These are phyloP conservation scores for Cladosporium velox DNA, from an alignment of 2,329 filamentous ascomycete species.

Conservation along the genomic window DNA sequence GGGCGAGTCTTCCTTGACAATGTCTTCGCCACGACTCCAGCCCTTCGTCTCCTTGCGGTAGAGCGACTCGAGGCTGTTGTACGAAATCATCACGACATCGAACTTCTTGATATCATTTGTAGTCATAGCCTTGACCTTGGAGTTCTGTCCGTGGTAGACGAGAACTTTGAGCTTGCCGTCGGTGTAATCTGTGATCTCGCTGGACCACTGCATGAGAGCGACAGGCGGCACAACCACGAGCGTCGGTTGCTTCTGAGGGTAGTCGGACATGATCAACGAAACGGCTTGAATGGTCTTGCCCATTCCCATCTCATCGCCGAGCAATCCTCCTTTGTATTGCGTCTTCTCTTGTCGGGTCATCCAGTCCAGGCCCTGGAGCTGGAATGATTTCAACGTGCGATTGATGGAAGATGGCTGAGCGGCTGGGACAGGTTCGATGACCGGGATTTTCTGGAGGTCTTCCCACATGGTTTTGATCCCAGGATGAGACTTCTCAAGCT, in stretches of 20 bases:
- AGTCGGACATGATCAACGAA: slow-evolving; percentile 97
- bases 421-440: slow-evolving; percentile 65
- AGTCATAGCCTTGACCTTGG: slow-evolving; percentile 75
- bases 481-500: slow-evolving; percentile 76
- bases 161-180: slow-evolving; percentile 87
- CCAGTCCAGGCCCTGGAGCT: slow-evolving; percentile 91
- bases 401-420: slow-evolving; percentile 76
- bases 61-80: slow-evolving; percentile 86
- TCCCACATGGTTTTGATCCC: slow-evolving; percentile 83
- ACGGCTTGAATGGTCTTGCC: slow-evolving; percentile 99
- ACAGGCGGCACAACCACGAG: slow-evolving; percentile 90
- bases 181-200: slow-evolving; percentile 66
- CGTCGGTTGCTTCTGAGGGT: slow-evolving; percentile 77
- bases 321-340: slow-evolving; percentile 81
- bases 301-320: slow-evolving; percentile 98
- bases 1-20: slow-evolving; percentile 73
- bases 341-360: slow-evolving; percentile 88
- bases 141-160: slow-evolving; percentile 84
- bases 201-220: slow-evolving; percentile 89
- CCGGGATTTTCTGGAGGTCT: slow-evolving; percentile 66
- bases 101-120: slow-evolving; percentile 75
- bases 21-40: slow-evolving; percentile 75
- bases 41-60: slow-evolving; percentile 92
- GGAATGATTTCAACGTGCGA: slow-evolving; percentile 86
- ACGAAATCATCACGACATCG: slow-evolving; percentile 97